A percentile compares a stretch with the other conserved stretches of the same genome.
Conservation (phyloP, 2,329 filamentous ascomycete genomes). For the Cordyceps cateniannulata region DNA sequence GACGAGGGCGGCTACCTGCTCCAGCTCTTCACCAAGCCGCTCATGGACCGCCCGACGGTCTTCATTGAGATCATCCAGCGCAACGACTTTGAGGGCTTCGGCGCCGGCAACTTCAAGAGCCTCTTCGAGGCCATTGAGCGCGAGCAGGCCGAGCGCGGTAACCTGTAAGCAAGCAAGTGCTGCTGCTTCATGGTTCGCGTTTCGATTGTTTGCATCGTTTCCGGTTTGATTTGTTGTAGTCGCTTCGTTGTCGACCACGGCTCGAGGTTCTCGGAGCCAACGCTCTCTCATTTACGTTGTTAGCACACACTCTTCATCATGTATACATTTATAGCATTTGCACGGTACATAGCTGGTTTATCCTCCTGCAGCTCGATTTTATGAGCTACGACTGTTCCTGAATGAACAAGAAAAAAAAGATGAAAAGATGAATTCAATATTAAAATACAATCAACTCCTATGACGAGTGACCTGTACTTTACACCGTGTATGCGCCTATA, state of each 20-base stretch:
- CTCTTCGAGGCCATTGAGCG: constrained; percentile 93
- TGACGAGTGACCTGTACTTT: neutral
- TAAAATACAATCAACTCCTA: neutral
- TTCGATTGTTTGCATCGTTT: no score
- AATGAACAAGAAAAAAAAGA: neutral
- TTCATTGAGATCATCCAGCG: constrained; percentile 96
- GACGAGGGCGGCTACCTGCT: constrained; percentile 84
- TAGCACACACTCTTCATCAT: neutral
- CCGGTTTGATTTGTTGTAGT: neutral
- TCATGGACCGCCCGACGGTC: constrained; percentile 91
- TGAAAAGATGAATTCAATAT: neutral
- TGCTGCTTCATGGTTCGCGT: neutral
- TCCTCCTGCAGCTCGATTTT: neutral
- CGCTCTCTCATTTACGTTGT: neutral
- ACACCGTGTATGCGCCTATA: neutral
- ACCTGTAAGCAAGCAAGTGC: constrained; percentile 50
- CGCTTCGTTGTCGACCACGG: neutral
- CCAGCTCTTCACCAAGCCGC: constrained; percentile 73
- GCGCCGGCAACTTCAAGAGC: constrained; percentile 92
- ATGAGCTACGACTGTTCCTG: neutral
- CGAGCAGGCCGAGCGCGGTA: constrained; percentile 81
- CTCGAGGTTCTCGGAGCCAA: neutral
- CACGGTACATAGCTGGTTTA: constrained; percentile 3
- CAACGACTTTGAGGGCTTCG: constrained; percentile 85
- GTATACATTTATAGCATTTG: constrained; percentile 7